Evolutionary conservation across 805 yeast genomes (phyloP).

Genomic region (Sungouiella thailandica): DNA sequence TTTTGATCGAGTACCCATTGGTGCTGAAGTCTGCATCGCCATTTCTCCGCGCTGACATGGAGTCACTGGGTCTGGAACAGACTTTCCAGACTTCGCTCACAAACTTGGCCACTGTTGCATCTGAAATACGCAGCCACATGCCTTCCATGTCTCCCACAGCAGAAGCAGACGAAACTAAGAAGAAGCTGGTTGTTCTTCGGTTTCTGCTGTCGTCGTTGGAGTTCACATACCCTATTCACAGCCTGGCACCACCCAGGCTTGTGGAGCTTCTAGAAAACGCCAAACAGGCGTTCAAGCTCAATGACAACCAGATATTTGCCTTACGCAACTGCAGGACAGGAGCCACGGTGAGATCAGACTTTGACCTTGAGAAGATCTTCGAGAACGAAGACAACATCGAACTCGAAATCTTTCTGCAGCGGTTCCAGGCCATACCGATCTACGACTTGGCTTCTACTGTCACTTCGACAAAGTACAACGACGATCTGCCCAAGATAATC

Average conservation of each 20-base stretch:
- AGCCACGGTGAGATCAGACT: slow-evolving; percentile 25
- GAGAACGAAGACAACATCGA: slow-evolving; percentile 25
- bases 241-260: slow-evolving; percentile 76
- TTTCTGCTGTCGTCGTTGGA: slow-evolving; percentile 54
- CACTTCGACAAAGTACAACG: slow-evolving; percentile 14
- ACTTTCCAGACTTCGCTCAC: slow-evolving; percentile 4
- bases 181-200: slow-evolving; percentile 37
- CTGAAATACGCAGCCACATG: slow-evolving; percentile 17
- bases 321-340: slow-evolving; percentile 24
- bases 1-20: slow-evolving; percentile 62
- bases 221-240: slow-evolving; percentile 58
- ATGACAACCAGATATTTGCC: slow-evolving; percentile 18
- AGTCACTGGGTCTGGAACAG: background rate
- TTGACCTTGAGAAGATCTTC: slow-evolving; percentile 37
- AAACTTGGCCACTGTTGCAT: slow-evolving; percentile 32
- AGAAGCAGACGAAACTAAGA: slow-evolving; percentile 10
- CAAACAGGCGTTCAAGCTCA: slow-evolving; percentile 56
- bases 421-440: slow-evolving; percentile 30
- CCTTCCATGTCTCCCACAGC: background rate
- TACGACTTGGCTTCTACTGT: slow-evolving; percentile 33
- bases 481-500: slow-evolving; percentile 22
- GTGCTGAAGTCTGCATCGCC: slow-evolving; percentile 39
- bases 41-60: slow-evolving; percentile 12
- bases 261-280: slow-evolving; percentile 77
- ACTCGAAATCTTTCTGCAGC: slow-evolving; percentile 33